Evolutionary conservation across 179 eudicot species (phyloP).

Genomic region (Beta macrorhiza): DNA sequence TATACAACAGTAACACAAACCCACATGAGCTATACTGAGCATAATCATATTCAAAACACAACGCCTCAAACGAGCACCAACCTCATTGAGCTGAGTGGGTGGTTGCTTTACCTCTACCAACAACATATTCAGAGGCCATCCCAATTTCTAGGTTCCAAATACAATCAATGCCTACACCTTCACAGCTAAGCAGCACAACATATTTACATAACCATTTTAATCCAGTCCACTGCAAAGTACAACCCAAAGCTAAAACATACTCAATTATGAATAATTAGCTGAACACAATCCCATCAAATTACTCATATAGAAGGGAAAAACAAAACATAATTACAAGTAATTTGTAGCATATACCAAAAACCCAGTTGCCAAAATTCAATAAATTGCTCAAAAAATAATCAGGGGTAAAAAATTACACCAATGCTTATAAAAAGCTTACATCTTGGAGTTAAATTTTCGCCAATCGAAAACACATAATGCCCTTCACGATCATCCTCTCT

Average conservation of each 20-base stretch:
- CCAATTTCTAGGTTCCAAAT: no score
- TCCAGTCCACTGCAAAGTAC: not conserved
- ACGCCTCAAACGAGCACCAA: not conserved
- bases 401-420: not conserved
- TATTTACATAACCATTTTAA: not conserved
- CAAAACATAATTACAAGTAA: not conserved
- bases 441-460: slow-evolving; percentile 82
- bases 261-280: not conserved
- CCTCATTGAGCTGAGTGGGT: no score
- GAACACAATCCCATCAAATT: not conserved
- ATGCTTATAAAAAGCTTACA: slow-evolving; percentile 39
- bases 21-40: not conserved
- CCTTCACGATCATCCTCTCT: slow-evolving; percentile 79
- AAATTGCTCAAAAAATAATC: not conserved
- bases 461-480: slow-evolving; percentile 62
- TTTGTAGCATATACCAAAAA: not conserved
- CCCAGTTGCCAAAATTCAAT: not conserved
- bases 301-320: not conserved
- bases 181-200: not conserved
- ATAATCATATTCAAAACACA: not conserved
- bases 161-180: not conserved
- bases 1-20: no score
- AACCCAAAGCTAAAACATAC: not conserved
- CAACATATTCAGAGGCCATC: no score
- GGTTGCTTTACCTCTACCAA: no score